Conservation (phyloP, 352 stramenopile genomes). For the Proteromonas lacertae region DNA sequence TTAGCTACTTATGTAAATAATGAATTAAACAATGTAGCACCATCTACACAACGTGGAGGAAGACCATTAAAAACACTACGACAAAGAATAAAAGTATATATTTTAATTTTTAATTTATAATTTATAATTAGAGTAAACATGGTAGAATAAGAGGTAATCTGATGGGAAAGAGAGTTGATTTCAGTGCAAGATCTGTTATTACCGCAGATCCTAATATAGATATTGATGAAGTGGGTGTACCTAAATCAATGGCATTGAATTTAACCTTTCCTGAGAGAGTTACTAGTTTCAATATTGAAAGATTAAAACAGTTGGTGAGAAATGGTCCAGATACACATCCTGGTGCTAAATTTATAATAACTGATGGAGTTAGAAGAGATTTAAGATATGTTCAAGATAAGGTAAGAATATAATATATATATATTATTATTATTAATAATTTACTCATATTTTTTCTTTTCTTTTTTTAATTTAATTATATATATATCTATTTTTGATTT, state of each 20-base stretch:
- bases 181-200: constrained; percentile 93
- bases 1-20: constrained; percentile 80
- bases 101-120: too few species aligned
- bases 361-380: constrained; percentile 82
- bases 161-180: constrained; percentile 99
- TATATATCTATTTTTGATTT: too few species aligned
- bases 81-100: constrained; percentile 57
- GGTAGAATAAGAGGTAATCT: constrained; percentile 92
- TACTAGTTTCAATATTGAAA: constrained; percentile 87
- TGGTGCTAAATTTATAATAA: constrained; percentile 89
- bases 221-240: constrained; percentile 92
- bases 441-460: too few species aligned
- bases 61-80: constrained; percentile 87
- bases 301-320: constrained; percentile 68
- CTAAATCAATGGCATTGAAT: constrained; percentile 85
- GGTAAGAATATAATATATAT: too few species aligned
- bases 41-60: constrained; percentile 72
- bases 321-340: constrained; percentile 80
- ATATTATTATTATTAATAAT: constrained; percentile 25
- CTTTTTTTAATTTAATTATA: not conserved
- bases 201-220: constrained; percentile 91
- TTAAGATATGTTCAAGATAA: constrained; percentile 63
- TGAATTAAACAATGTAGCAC: constrained; percentile 62
- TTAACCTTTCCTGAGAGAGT: constrained; percentile 88
- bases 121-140: constrained; percentile 48